Conservation (phyloP, 306 rosid genomes). For the Medicago lupulina region DNA sequence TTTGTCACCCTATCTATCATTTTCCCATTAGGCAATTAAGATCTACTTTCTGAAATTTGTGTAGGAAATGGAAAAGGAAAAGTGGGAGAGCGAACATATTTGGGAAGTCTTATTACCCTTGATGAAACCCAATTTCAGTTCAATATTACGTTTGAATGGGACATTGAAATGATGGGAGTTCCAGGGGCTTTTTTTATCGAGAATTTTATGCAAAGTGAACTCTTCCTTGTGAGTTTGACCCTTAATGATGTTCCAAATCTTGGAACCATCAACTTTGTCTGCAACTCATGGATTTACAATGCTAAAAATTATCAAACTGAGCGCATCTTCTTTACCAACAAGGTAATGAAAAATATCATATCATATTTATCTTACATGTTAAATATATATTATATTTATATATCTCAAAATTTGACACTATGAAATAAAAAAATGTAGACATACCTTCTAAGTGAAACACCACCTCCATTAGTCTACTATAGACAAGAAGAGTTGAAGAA, state of each 20-base stretch:
- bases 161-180: slow-evolving; percentile 46
- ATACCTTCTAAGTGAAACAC: slow-evolving; percentile 49
- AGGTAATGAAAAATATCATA: slow-evolving; percentile 39
- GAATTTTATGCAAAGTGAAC: slow-evolving; percentile 51
- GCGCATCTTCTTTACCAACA: slow-evolving; percentile 69
- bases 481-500: slow-evolving; percentile 65
- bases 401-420: no score
- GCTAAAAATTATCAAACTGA: slow-evolving; percentile 32
- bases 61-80: slow-evolving; percentile 54
- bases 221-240: slow-evolving; percentile 60
- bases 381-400: no score
- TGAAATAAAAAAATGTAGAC: slow-evolving; percentile 45
- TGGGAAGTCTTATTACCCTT: slow-evolving; percentile 51
- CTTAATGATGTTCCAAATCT: slow-evolving; percentile 55
- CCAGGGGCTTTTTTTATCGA: slow-evolving; percentile 57
- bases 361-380: background rate
- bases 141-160: slow-evolving; percentile 53
- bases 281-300: slow-evolving; percentile 76
- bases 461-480: slow-evolving; percentile 44
- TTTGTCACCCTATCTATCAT: no score
- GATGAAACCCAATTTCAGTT: slow-evolving; percentile 42
- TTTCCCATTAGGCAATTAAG: no score
- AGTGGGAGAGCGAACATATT: slow-evolving; percentile 48
- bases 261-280: slow-evolving; percentile 51
- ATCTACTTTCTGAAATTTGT: no score